Base-by-base conservation (phyloP, 495 filamentous ascomycete genomes). In the Terfezia boudieri region DNA sequence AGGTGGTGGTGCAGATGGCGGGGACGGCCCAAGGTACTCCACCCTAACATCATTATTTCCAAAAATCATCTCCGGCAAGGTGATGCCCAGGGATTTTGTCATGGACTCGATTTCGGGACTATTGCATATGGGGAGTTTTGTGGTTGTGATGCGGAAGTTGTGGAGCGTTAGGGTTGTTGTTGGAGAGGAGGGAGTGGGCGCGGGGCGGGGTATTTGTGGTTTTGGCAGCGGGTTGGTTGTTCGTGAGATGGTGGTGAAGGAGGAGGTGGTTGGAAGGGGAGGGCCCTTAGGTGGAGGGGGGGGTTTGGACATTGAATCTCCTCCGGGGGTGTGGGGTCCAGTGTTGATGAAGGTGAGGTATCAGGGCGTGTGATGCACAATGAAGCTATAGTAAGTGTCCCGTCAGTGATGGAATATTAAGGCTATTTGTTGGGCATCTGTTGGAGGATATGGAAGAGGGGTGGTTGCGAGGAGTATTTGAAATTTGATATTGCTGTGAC, bases 1-100 rank as follows among this genome's bases (percentile, higher is more conserved):
- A 7, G 26, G 4, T 32, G 7, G 26, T 7, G 26, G 26, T 26
- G 26, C 26, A 26, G 26, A 26, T 26, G 26, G 26, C 7, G 26
- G 26, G 4, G 26, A 32, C 26, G 26, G 26, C 17, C 71, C 71
- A 20, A 68, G 53, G 67, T 96, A 85, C 55, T 78, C 73, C 23
- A 98, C 74, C 2, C 72, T 66, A 23, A 92, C 79, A 36, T 77
- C 71, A 67, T 98, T 98, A 69, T 98, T 86, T 36, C 90, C 90
- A 61, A 98, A 98, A 37, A 98, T 98, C 90, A 98, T 98, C 69
- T 98, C 90, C 2, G 92, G 90, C 8, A 85, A 79, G 11, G 86
- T 74, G 67, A 98, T 93, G 12, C 79, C 79, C 11, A 98, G 75
- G 50, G 76, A 75, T 52, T 72, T 68, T 16, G 77, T 79, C 78